Evolutionary conservation across 768 basidiomycete genomes (phyloP).

Genomic region (Leucocoprinus leucothites): DNA sequence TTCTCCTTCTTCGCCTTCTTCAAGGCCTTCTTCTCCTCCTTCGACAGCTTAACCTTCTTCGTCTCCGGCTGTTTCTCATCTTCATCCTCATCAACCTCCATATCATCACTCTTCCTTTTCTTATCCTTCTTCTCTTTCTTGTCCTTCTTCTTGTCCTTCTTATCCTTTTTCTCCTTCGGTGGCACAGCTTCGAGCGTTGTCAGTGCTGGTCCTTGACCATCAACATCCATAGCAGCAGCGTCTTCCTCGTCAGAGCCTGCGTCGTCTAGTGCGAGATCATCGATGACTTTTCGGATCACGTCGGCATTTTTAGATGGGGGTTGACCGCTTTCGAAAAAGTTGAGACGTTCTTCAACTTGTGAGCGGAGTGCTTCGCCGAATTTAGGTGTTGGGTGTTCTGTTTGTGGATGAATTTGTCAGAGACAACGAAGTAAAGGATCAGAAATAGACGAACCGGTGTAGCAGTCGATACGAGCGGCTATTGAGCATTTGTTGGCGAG

Average conservation of each 20-base stretch:
- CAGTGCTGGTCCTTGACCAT: constrained; percentile 37
- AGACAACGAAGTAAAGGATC: too few relatives aligned
- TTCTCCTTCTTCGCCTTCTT: constrained; percentile 75
- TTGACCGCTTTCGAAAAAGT: constrained; percentile 90
- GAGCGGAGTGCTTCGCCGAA: constrained; percentile 92
- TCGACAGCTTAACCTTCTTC: constrained; percentile 76
- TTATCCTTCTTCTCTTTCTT: constrained; percentile 64
- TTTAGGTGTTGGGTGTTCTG: constrained; percentile 83
- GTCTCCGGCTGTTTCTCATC: constrained; percentile 45
- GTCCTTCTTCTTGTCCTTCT: constrained; percentile 57
- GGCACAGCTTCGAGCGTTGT: constrained; percentile 57
- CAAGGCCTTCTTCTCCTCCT: constrained; percentile 84
- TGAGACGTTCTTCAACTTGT: constrained; percentile 94
- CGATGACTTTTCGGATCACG: constrained; percentile 85
- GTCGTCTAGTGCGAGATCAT: constrained; percentile 67
- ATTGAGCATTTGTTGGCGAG: constrained; percentile 98
- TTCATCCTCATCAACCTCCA: constrained; percentile 57
- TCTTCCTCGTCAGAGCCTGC: constrained; percentile 45
- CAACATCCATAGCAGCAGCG: constrained; percentile 21
- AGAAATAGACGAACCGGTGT: constrained; percentile 53
- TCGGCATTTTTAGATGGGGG: constrained; percentile 90
- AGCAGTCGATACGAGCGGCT: constrained; percentile 95
- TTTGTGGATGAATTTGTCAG: too few relatives aligned
- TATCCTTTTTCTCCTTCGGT: constrained; percentile 53
- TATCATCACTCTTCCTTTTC: constrained; percentile 61